These are phyloP conservation scores for Fragilariopsis cylindrus DNA, from an alignment of 108 stramenopile genomes.

Conservation along the genomic window DNA sequence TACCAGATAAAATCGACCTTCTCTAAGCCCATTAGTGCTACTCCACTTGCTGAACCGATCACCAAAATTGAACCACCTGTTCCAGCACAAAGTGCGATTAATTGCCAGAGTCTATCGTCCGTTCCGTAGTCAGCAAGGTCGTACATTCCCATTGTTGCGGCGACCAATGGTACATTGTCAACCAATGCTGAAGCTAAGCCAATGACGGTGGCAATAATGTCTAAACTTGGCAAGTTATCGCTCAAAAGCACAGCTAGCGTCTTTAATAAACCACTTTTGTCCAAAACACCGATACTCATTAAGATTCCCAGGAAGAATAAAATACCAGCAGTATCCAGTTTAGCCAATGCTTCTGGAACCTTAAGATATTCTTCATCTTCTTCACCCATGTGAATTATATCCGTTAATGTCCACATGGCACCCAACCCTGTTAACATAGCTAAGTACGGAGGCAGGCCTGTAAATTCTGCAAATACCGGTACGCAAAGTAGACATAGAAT, in stretches of 20 bases:
- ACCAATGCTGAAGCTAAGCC: slow-evolving; percentile 91
- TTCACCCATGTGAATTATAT: slow-evolving; percentile 92
- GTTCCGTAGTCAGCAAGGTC: slow-evolving; percentile 84
- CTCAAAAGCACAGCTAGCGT: slow-evolving; percentile 86
- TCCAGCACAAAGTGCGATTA: slow-evolving; percentile 94
- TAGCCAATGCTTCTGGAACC: slow-evolving; percentile 80
- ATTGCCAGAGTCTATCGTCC: slow-evolving; percentile 92
- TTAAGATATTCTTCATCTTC: slow-evolving; percentile 72
- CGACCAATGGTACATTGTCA: slow-evolving; percentile 94
- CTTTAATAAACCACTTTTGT: slow-evolving; percentile 90
- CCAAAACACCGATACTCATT: slow-evolving; percentile 92
- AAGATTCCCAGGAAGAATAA: slow-evolving; percentile 95
- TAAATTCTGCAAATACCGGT: slow-evolving; percentile 88
- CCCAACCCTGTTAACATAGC: slow-evolving; percentile 94
- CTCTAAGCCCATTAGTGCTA: slow-evolving; percentile 94
- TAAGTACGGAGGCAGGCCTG: slow-evolving; percentile 92
- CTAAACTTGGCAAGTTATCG: slow-evolving; percentile 82
- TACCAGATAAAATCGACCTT: slow-evolving; percentile 97
- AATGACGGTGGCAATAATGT: slow-evolving; percentile 93
- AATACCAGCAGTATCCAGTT: slow-evolving; percentile 89
- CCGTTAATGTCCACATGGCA: slow-evolving; percentile 92
- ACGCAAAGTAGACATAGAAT: slow-evolving; percentile 83
- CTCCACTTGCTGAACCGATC: slow-evolving; percentile 92
- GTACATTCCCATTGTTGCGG: slow-evolving; percentile 96
- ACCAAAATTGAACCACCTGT: slow-evolving; percentile 94